phyloP scores from a whole-genome alignment of 2,329 filamentous ascomycete genomes.

The Venturia carpophila region DNA sequence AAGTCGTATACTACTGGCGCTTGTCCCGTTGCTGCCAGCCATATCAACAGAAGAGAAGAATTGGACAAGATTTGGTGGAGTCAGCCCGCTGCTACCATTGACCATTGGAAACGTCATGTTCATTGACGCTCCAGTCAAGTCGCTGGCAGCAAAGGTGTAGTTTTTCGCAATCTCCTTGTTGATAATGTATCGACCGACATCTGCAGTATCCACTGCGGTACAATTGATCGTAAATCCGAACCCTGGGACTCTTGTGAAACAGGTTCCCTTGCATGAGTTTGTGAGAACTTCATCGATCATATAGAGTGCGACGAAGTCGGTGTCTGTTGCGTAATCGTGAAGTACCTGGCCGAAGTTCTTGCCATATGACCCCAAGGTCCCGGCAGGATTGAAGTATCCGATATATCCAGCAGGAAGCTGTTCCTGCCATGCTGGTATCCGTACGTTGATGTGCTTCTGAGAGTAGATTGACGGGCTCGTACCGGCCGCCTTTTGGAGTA shows the following conservation, averaged over 20 bases:
- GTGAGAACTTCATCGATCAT: not conserved
- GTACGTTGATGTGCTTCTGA: not conserved
- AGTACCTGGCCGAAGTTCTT: not conserved
- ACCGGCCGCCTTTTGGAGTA: slow-evolving; percentile 23
- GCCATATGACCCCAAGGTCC: not conserved
- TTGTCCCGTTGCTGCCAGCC: too few species aligned
- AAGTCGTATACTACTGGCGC: not conserved
- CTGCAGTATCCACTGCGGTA: not conserved
- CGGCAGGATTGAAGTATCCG: not conserved
- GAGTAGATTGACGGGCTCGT: slow-evolving; percentile 18
- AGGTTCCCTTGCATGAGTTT: not conserved
- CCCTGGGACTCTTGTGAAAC: not conserved
- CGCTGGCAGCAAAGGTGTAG: not conserved
- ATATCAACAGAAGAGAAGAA: too few species aligned
- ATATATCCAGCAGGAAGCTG: not conserved
- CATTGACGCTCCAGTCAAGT: not conserved
- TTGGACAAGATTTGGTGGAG: not conserved
- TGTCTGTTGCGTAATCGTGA: not conserved
- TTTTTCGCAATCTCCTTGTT: not conserved
- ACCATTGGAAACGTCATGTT: not conserved
- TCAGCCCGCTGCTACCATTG: not conserved
- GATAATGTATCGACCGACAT: not conserved
- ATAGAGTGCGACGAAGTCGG: not conserved
- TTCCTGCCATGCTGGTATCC: not conserved
- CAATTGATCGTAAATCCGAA: not conserved